Base-by-base conservation (phyloP, 2,329 filamentous ascomycete species). In the Aureobasidium sp. region DNA sequence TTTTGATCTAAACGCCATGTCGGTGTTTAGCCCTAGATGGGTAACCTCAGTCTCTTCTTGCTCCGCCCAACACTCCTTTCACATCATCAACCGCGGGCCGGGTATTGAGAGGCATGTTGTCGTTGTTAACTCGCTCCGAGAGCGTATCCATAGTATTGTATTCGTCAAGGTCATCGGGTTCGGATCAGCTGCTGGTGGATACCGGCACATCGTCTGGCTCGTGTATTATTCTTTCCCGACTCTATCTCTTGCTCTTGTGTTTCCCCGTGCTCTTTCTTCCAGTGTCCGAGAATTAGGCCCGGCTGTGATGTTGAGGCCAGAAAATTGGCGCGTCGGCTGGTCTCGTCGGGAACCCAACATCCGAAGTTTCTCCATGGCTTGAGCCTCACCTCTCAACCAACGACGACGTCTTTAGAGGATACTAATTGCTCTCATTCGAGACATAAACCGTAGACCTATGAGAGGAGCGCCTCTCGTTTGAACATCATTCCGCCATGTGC, bases 21-120 rank as follows among this genome's bases (percentile, higher is more conserved):
- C 10, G 38, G 25, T 21, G 40, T 57, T 42, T 13, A 27, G 23
- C 57, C 25, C 38, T 19, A 47, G 31, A 53, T 19, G 37, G 37
- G 42, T 33, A 4, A 1, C 55, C 33, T 58, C 55, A 23, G 55
- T 47, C 49, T 55, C 21, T 35, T 60, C 47, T 60, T 46, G 47
- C 49, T 55, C 47, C 38, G 33, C 55, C 35, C n/a, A 15, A 35
- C 55, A 49, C 35, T 58, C 55, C 54, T 58, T 58, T 58, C 42
- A 58, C 10, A 23, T 40, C 27, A 38, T 43, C 43, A 40, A 49
- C 55, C 43, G 55, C 55, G 55, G 55, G 55, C 43, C 55, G 55
- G 55, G 23, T 47, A 49, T 49, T 38, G 43, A 49, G 55, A 47
- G 55, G 23, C 43, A 49, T 49, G 25, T 58, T 40, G 43, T 58